Evolutionary conservation across 1,284 basidiomycete genomes (phyloP), one percentile per base, ranked within the genome.

Genomic region (Singerocomus inundabilis): DNA sequence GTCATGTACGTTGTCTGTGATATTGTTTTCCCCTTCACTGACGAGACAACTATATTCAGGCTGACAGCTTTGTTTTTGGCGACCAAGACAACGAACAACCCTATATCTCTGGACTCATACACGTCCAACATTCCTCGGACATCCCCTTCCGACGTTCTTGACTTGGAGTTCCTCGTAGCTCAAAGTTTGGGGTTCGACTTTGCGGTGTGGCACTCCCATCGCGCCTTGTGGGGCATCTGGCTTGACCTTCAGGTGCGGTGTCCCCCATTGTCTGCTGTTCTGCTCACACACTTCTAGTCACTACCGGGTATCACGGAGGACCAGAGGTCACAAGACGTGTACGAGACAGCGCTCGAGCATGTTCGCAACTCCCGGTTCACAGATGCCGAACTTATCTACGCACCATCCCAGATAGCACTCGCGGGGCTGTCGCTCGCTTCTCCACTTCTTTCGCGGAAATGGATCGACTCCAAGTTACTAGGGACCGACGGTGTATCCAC

Each of bases 111-210:
- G 48, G 88, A 94, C 55, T 71, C 78, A 2, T 99, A 97, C 69
- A 86, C 91, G 0, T 74, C 81, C 1, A 80, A 83, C 54, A 91
- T 97, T 47, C 85, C 90, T 0, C 88, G 86, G 55, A 91, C 92
- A 3, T 73, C 79, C 4, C 80, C 87, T 5, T 79, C 81, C 10
- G 92, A 95, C 61, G 89, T 99, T 7, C 81, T 97, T 38, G 89
- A 93, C 48, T 80, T 97, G 36, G 96, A 99, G 69, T 99, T 98
- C 64, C 81, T 97, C 12, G 88, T 99, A 11, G 91, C 93, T 0
- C 97, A 98, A 70, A 93, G 88, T 57, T 76, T 99, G 28, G 78
- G 81, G 34, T 99, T 99, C 57, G 93, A 99, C 66, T 97, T 98
- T 63, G 85, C 90, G 13, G 84, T 94, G 0, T 93, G 92, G 81